Conservation (phyloP, 768 basidiomycete species). For the Pleurotus djamor region DNA sequence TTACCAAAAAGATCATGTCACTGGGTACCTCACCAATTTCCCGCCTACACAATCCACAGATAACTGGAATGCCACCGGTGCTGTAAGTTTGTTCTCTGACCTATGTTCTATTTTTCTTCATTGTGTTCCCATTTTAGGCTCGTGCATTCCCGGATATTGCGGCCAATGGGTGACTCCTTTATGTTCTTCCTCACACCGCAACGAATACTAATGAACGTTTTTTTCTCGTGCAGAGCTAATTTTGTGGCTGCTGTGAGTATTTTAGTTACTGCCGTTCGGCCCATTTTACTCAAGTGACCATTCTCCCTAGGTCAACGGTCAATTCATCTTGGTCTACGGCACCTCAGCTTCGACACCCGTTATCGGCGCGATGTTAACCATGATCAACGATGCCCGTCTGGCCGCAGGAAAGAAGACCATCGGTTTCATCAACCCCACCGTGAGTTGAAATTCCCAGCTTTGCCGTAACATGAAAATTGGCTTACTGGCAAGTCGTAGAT, state of each 20-base stretch:
- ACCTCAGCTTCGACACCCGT: slow-evolving; percentile 50
- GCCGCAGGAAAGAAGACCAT: slow-evolving; percentile 35
- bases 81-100: slow-evolving; percentile 17
- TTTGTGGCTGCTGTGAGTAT: slow-evolving; percentile 39
- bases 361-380: slow-evolving; percentile 43
- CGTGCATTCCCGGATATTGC: slow-evolving; percentile 49
- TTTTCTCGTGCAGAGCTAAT: slow-evolving; percentile 24
- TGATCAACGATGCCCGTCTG: slow-evolving; percentile 53
- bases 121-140: slow-evolving; percentile 22
- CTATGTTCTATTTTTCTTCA: slow-evolving; percentile 14
- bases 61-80: slow-evolving; percentile 29
- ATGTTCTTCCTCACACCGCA: not conserved
- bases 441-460: slow-evolving; percentile 12
- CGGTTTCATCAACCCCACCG: slow-evolving; percentile 46
- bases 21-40: slow-evolving; percentile 28
- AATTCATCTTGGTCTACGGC: slow-evolving; percentile 38
- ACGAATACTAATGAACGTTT: not conserved
- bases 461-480: no score
- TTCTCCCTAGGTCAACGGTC: slow-evolving; percentile 27
- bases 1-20: slow-evolving; percentile 38
- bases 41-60: slow-evolving; percentile 16
- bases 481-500: slow-evolving; percentile 24
- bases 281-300: not conserved
- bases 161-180: slow-evolving; percentile 32
- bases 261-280: not conserved